Evolutionary conservation across 2,329 filamentous ascomycete genomes (phyloP), one percentile per base, ranked within the genome.

Genomic region (Sporothrix globosa): DNA sequence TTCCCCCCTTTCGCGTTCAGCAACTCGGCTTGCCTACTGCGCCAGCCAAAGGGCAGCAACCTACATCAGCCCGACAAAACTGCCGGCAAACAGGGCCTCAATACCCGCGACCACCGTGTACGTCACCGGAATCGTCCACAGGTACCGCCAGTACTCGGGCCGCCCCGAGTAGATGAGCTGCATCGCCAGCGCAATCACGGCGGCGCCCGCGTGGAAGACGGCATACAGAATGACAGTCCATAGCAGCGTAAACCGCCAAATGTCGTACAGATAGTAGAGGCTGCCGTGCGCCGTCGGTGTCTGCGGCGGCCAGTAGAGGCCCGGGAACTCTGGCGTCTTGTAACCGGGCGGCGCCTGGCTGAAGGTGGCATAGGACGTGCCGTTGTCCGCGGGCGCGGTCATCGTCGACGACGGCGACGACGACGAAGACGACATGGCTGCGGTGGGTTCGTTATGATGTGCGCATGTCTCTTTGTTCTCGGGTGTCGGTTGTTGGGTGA

Each of bases 141-240:
- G 82, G 74, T 85, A 86, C 73, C 84, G 86, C 86, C 85, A 87
- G 75, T 80, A 79, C 61, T 83, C 84, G 50, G 81, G 83, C 67
- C 81, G 72, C 14, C 71, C 70, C 4, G 72, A 81, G 77, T 86
- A 87, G 74, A 83, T 83, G 50, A 84, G 87, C 79, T 96, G 92
- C 76, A 93, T 89, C 56, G 87, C 82, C 74, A 93, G 84, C 2
- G 92, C 92, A 77, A 92, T 91, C 14, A 85, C 81, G 0, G 91
- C 89, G 2, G 91, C 91, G 46, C 88, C 85, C 21, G 94, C 76
- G 78, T 97, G 92, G 73, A 94, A 91, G 24, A 88, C 84, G 46
- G 87, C 88, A 75, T 92, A 95, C 74, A 93, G 87, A 41, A 97
- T 88, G 50, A 96, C 81, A 0, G 93, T 97, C 93, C 93, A 97